These are phyloP conservation scores for Paspalum notatum DNA, from an alignment of 176 grass and related monocot species.

Conservation along the genomic window DNA sequence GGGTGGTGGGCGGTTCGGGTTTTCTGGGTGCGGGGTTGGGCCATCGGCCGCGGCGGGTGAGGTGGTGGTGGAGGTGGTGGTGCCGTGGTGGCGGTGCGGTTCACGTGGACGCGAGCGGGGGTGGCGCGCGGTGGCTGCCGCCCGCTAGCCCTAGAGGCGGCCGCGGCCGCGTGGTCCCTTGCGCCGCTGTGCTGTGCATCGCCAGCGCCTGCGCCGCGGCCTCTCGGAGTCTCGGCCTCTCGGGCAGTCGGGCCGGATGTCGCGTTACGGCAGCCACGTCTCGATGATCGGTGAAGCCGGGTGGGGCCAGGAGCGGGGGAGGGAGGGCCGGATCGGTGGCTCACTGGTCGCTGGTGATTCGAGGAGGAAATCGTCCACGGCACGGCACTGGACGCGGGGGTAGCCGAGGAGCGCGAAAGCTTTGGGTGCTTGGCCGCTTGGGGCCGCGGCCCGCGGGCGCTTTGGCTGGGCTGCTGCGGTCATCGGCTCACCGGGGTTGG, in stretches of 20 bases:
- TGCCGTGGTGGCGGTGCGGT: constrained; percentile 40
- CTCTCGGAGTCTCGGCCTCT: not conserved
- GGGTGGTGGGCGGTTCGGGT: constrained; percentile 45
- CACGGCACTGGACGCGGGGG: no score
- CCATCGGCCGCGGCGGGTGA: constrained; percentile 38
- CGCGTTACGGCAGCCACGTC: not conserved
- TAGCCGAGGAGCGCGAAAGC: no score
- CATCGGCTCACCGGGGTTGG: no score
- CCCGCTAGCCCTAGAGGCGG: constrained; percentile 31
- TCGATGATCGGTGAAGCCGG: constrained; percentile 4
- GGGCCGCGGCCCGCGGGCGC: not conserved
- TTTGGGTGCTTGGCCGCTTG: no score
- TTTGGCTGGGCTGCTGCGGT: no score
- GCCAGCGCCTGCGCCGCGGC: not conserved
- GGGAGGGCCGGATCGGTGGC: not conserved
- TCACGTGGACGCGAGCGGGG: constrained; percentile 53
- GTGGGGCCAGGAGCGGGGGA: no score
- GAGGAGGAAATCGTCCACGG: not conserved
- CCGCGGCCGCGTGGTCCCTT: constrained; percentile 42
- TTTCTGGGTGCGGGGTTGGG: constrained; percentile 50
- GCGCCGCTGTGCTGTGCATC: not conserved
- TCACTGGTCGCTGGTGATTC: not conserved
- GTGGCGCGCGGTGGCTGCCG: constrained; percentile 36
- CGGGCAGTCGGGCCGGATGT: not conserved
- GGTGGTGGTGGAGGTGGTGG: constrained; percentile 26